A percentile compares a stretch with the other conserved stretches of the same genome.
phyloP scores from a whole-genome alignment of 495 filamentous ascomycete species.

The Hypomontagnella submonticulosa region DNA sequence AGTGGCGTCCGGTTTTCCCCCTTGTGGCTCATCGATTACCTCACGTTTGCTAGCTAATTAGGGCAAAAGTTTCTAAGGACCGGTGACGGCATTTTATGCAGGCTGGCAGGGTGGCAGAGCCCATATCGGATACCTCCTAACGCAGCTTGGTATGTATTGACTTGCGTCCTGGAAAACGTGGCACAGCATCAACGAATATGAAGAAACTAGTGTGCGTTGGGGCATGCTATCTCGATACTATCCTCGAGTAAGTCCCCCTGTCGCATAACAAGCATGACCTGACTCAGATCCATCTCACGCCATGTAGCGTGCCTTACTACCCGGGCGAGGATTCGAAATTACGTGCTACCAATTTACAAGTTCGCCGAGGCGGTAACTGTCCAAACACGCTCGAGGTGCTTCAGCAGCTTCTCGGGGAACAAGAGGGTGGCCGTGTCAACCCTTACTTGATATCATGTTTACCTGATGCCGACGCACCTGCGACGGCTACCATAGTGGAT shows the following conservation, averaged over 20 bases:
- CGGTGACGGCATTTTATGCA: conserved; percentile 29
- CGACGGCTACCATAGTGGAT: conserved; percentile 50
- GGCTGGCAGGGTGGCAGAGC: neutral
- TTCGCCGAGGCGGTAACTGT: conserved; percentile 77
- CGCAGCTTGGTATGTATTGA: conserved; percentile 16
- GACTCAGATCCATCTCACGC: conserved; percentile 36
- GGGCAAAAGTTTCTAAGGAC: neutral
- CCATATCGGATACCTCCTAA: conserved; percentile 16
- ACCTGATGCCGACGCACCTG: conserved; percentile 47
- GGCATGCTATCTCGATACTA: conserved; percentile 75
- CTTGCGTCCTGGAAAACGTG: conserved; percentile 35
- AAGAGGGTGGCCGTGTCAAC: conserved; percentile 32
- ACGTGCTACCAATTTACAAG: conserved; percentile 66
- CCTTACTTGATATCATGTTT: conserved; percentile 56
- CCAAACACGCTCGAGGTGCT: conserved; percentile 77
- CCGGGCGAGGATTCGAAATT: conserved; percentile 78
- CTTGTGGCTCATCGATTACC: conserved; percentile 33
- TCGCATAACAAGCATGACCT: conserved; percentile 37
- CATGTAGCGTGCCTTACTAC: conserved; percentile 69
- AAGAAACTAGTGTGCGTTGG: conserved; percentile 68
- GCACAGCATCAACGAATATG: conserved; percentile 43
- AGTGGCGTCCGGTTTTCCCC: conserved; percentile 19
- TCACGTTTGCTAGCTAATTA: neutral
- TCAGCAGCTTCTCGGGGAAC: conserved; percentile 62
- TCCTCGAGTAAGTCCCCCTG: conserved; percentile 65